These are phyloP conservation scores for Pyrenophora seminiperda DNA, from an alignment of 2,329 filamentous ascomycete species.

Conservation along the genomic window DNA sequence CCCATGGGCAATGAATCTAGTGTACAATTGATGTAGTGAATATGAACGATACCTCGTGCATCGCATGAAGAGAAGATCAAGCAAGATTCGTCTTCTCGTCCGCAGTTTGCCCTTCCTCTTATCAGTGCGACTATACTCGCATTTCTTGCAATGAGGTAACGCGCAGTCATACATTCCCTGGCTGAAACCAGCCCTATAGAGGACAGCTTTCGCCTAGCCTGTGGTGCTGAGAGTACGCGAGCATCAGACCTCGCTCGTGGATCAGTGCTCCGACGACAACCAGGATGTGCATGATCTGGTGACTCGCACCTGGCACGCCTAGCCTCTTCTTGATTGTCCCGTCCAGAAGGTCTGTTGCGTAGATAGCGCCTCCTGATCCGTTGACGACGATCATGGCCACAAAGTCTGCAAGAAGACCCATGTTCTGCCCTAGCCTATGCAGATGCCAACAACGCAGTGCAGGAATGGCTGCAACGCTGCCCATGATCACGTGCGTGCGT, in stretches of 20 bases:
- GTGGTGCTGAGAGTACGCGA: too few relatives aligned
- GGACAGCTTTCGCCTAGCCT: too few relatives aligned
- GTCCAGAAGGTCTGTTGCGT: slow-evolving; percentile 10
- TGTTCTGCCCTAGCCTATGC: neutral
- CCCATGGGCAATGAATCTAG: too few relatives aligned
- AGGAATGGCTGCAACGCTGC: slow-evolving; percentile 1
- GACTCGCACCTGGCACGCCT: slow-evolving; percentile 7
- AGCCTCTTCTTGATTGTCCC: slow-evolving; percentile 8
- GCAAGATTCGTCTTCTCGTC: too few relatives aligned
- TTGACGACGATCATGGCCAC: slow-evolving; percentile 8
- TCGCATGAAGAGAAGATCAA: too few relatives aligned
- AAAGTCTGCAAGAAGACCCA: slow-evolving; percentile 2
- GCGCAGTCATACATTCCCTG: too few relatives aligned
- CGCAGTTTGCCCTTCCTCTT: too few relatives aligned
- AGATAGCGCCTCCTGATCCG: slow-evolving; percentile 9
- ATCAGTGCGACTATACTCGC: too few relatives aligned
- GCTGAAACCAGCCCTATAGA: too few relatives aligned
- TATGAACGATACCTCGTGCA: too few relatives aligned
- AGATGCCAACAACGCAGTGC: neutral
- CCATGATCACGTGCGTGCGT: slow-evolving; percentile 3
- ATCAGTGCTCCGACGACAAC: slow-evolving; percentile 2
- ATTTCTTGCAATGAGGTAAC: too few relatives aligned
- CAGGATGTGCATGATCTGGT: slow-evolving; percentile 9
- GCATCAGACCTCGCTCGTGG: slow-evolving; percentile 10
- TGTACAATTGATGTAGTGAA: too few relatives aligned